phyloP scores from a whole-genome alignment of 345 rosid species.

The Garcia nutans region DNA sequence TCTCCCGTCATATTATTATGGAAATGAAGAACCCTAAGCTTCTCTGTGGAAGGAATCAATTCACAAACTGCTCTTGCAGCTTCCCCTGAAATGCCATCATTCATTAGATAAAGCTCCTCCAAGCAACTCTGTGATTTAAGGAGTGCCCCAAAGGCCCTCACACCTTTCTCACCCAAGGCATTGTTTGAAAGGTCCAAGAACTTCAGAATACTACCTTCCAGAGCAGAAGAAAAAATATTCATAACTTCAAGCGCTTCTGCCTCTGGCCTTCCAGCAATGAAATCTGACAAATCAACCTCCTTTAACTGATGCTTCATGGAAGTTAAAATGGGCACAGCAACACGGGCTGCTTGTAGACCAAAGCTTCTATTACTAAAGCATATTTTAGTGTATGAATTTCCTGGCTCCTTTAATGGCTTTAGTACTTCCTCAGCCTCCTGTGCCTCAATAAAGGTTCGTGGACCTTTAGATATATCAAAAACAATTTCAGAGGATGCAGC shows the following conservation, averaged over 20 bases:
- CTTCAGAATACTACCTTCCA: constrained; percentile 64
- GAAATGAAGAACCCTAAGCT: constrained; percentile 75
- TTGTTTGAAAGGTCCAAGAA: constrained; percentile 79
- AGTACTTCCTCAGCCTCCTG: constrained; percentile 78
- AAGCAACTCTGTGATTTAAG: constrained; percentile 65
- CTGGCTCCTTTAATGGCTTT: constrained; percentile 64
- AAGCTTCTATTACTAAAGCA: constrained; percentile 95
- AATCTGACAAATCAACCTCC: constrained; percentile 86
- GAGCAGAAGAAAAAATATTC: constrained; percentile 67
- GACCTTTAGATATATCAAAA: constrained; percentile 77
- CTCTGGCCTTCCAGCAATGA: constrained; percentile 87
- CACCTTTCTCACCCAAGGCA: constrained; percentile 94
- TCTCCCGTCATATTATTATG: constrained; percentile 95
- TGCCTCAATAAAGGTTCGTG: constrained; percentile 69
- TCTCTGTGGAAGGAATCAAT: constrained; percentile 80
- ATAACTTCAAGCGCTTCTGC: constrained; percentile 86
- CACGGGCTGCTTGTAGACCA: constrained; percentile 71
- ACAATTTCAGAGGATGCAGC: constrained; percentile 37
- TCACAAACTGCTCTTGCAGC: constrained; percentile 82
- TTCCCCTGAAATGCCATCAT: constrained; percentile 90
- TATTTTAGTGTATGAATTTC: constrained; percentile 70
- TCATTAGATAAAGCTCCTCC: constrained; percentile 84
- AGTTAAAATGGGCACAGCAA: constrained; percentile 70
- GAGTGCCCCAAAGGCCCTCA: constrained; percentile 74
- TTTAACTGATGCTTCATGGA: constrained; percentile 72